These are phyloP conservation scores for Backusella luteola DNA, from an alignment of 192 early-diverging fungal genomes.

Conservation along the genomic window DNA sequence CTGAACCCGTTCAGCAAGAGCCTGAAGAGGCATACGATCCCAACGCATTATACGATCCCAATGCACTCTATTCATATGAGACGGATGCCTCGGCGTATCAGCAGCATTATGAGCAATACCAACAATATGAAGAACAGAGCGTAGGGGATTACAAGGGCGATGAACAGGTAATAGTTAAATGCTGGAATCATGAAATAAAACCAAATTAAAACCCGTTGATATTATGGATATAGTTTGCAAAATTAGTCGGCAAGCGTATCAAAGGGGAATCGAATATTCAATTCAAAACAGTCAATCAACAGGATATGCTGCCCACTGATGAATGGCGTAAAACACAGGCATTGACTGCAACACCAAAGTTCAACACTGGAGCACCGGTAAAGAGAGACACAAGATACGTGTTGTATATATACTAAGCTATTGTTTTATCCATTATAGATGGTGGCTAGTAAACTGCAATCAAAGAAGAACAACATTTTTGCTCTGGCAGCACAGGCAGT, in stretches of 20 bases:
- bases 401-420: too few species aligned
- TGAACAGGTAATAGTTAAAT: constrained; percentile 6
- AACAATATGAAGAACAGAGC: constrained; percentile 5
- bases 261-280: constrained; percentile 22
- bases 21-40: background rate
- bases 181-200: background rate
- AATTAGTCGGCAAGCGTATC: constrained; percentile 25
- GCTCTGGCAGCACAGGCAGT: constrained; percentile 74
- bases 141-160: background rate
- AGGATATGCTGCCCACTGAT: constrained; percentile 28
- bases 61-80: constrained; percentile 29
- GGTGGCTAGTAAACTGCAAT: constrained; percentile 56
- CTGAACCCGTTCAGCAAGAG: background rate
- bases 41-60: constrained; percentile 29
- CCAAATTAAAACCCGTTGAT: background rate
- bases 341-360: constrained; percentile 20
- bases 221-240: constrained; percentile 7
- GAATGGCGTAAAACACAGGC: constrained; percentile 22
- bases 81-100: constrained; percentile 26
- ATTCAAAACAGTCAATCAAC: constrained; percentile 28
- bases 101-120: constrained; percentile 18
- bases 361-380: background rate
- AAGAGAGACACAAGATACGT: background rate
- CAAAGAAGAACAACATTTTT: constrained; percentile 78
- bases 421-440: constrained; percentile 13